Conservation (phyloP, 352 stramenopile genomes). For the Elongisporangium prolatum region DNA sequence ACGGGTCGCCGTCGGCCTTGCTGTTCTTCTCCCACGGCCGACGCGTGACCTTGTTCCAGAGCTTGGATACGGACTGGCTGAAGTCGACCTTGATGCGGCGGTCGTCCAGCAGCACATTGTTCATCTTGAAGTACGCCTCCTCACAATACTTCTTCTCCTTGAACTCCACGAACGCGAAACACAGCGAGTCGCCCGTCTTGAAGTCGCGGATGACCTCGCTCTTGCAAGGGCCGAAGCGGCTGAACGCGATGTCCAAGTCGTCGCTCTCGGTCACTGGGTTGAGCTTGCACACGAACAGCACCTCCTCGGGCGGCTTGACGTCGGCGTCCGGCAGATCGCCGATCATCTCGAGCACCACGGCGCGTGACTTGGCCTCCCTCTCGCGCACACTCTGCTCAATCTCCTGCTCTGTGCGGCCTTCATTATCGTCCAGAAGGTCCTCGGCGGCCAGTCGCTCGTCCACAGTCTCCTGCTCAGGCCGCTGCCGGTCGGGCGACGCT, state of each 20-base stretch:
- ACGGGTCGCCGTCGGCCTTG: constrained; percentile 45
- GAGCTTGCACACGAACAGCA: constrained; percentile 98
- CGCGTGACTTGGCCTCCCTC: constrained; percentile 93
- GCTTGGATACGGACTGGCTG: constrained; percentile 96
- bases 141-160: constrained; percentile 90
- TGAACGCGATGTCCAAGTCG: constrained; percentile 95
- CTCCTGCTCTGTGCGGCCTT: constrained; percentile 79
- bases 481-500: constrained; percentile 81
- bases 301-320: constrained; percentile 96
- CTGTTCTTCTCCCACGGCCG: constrained; percentile 56
- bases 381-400: constrained; percentile 85
- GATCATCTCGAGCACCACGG: constrained; percentile 98
- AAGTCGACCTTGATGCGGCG: constrained; percentile 96
- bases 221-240: constrained; percentile 84
- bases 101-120: constrained; percentile 99
- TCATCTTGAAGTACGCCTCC: constrained; percentile 99
- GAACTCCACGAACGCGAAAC: constrained; percentile 99
- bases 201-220: constrained; percentile 96
- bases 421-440: constrained; percentile 78
- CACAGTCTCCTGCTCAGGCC: constrained; percentile 90
- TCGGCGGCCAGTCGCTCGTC: constrained; percentile 86
- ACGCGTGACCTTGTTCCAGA: constrained; percentile 92
- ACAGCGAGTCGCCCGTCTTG: constrained; percentile 96
- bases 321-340: constrained; percentile 97
- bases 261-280: constrained; percentile 93